These are phyloP conservation scores for Nicotiana otophora DNA, from an alignment of 257 asterid genomes.

Conservation along the genomic window DNA sequence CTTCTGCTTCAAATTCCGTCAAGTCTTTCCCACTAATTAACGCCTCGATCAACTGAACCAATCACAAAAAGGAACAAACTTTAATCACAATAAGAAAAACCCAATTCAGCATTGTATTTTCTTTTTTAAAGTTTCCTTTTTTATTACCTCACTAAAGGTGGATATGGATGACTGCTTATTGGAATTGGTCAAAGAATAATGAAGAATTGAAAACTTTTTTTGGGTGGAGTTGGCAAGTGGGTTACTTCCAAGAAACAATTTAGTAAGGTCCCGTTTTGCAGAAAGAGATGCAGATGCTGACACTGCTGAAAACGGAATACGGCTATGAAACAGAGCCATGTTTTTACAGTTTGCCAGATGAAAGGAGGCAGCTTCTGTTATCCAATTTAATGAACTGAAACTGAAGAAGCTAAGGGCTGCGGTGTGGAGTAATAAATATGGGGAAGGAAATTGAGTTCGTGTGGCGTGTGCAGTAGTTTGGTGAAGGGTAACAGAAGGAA, in stretches of 20 bases:
- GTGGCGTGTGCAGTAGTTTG: not conserved
- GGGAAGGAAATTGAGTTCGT: not conserved
- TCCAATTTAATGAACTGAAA: not conserved
- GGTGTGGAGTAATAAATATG: not conserved
- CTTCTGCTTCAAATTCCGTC: slow-evolving; percentile 81
- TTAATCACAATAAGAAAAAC: not conserved
- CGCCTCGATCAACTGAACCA: slow-evolving; percentile 59
- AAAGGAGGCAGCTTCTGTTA: not conserved
- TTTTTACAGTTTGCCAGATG: not conserved
- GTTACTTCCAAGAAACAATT: slow-evolving; percentile 11
- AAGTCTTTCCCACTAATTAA: slow-evolving; percentile 73
- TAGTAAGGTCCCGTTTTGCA: not conserved
- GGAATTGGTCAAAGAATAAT: slow-evolving; percentile 10
- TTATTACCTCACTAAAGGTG: slow-evolving; percentile 21
- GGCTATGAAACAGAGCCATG: slow-evolving; percentile 17
- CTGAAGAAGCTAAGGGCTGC: not conserved
- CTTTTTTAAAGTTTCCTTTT: not conserved
- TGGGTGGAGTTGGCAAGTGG: slow-evolving; percentile 10
- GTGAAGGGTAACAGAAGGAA: not conserved
- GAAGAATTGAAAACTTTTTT: not conserved
- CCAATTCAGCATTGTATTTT: not conserved
- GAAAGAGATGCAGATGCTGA: not conserved
- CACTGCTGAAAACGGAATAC: not conserved
- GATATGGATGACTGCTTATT: not conserved
- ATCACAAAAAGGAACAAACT: not conserved